Conservation (phyloP, 257 asterid species). For the Solanum chaucha region DNA sequence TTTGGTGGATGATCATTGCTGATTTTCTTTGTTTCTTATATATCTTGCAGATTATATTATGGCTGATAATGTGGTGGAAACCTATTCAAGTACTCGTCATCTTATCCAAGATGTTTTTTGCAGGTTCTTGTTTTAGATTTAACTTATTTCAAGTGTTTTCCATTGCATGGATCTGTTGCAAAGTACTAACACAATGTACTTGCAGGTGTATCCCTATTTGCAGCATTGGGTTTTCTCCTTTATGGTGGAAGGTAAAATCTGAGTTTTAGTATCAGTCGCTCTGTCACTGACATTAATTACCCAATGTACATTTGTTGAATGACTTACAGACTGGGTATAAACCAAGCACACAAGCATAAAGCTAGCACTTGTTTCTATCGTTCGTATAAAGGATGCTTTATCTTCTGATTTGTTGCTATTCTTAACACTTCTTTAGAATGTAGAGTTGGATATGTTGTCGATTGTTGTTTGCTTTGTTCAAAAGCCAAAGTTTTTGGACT, state of each 20-base stretch:
- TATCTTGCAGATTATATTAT: slow-evolving; percentile 49
- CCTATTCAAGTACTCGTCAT: slow-evolving; percentile 49
- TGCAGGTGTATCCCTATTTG: slow-evolving; percentile 81
- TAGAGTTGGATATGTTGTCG: background rate
- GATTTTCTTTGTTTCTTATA: slow-evolving; percentile 4
- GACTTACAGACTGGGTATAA: background rate
- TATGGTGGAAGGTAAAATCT: slow-evolving; percentile 88
- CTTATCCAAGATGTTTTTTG: slow-evolving; percentile 87
- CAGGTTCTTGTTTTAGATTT: slow-evolving; percentile 42
- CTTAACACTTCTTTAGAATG: background rate
- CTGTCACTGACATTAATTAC: background rate
- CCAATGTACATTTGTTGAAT: background rate
- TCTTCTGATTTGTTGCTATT: background rate
- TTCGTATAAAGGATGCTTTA: background rate
- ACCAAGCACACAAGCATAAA: background rate
- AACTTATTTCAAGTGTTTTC: background rate
- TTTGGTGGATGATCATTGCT: background rate
- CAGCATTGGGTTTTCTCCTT: slow-evolving; percentile 89
- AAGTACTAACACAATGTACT: slow-evolving; percentile 18
- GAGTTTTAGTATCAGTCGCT: background rate
- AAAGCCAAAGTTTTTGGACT: background rate
- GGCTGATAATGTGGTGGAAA: slow-evolving; percentile 92
- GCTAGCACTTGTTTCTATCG: background rate
- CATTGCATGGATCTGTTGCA: background rate
- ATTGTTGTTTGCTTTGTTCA: background rate